Conservation (phyloP, 129 eudicot genomes). For the Flaveria sonorensis region DNA sequence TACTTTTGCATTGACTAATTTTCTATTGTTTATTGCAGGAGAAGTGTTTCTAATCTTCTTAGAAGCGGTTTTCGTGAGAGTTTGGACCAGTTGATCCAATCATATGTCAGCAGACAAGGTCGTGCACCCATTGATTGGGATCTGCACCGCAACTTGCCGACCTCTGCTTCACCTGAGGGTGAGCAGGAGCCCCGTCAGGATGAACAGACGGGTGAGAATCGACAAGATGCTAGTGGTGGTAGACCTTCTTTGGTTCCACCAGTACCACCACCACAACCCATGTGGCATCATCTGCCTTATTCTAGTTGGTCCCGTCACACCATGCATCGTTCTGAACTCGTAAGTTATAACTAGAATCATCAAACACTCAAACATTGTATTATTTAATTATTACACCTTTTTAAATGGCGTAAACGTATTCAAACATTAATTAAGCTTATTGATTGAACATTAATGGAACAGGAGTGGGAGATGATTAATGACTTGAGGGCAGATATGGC, state of each 20-base stretch:
- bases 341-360: slow-evolving; percentile 34
- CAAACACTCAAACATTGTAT: background rate
- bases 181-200: slow-evolving; percentile 62
- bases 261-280: slow-evolving; percentile 95
- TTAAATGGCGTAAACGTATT: too few relatives aligned
- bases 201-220: slow-evolving; percentile 55
- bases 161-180: slow-evolving; percentile 60
- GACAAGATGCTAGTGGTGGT: slow-evolving; percentile 45
- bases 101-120: slow-evolving; percentile 94
- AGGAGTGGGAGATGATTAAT: slow-evolving; percentile 98
- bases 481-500: slow-evolving; percentile 92
- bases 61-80: slow-evolving; percentile 98
- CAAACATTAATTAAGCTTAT: slow-evolving; percentile 2
- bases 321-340: slow-evolving; percentile 96
- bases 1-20: background rate
- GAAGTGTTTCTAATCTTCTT: slow-evolving; percentile 97
- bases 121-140: slow-evolving; percentile 95
- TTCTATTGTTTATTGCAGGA: slow-evolving; percentile 49
- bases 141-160: slow-evolving; percentile 75
- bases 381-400: background rate
- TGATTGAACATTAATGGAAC: slow-evolving; percentile 28
- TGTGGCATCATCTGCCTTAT: slow-evolving; percentile 96
- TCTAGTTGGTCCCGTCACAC: slow-evolving; percentile 87
- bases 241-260: slow-evolving; percentile 88
- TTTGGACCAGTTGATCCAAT: slow-evolving; percentile 86